Evolutionary conservation across 1,284 basidiomycete species (phyloP).

Genomic region (Papiliotrema fonsecae): DNA sequence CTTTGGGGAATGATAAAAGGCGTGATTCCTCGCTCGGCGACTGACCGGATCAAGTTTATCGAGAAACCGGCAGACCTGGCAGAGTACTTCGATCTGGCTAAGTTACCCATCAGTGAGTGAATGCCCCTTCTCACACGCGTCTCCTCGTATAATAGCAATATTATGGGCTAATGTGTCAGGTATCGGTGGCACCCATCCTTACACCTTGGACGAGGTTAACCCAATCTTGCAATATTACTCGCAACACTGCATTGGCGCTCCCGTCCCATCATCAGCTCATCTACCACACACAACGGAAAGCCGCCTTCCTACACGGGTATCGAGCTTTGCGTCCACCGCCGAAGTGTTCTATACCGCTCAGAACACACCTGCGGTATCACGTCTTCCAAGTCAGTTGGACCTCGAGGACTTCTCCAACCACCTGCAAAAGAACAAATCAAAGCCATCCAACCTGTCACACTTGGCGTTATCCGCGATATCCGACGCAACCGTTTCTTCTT

Average conservation of each 20-base stretch:
- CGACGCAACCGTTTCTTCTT: no score
- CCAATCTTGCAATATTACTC: slow-evolving; percentile 25
- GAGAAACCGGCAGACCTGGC: slow-evolving; percentile 22
- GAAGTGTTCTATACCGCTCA: slow-evolving; percentile 43
- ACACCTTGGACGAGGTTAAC: slow-evolving; percentile 19
- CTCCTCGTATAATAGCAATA: not conserved
- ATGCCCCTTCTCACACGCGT: no score
- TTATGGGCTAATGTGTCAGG: slow-evolving; percentile 10
- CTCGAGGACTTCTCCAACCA: slow-evolving; percentile 7
- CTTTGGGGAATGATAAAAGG: slow-evolving; percentile 52
- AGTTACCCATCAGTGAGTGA: slow-evolving; percentile 29
- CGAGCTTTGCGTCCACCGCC: slow-evolving; percentile 37
- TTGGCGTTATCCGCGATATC: no score
- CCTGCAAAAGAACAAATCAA: not conserved
- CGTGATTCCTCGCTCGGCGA: slow-evolving; percentile 48
- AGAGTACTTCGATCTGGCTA: slow-evolving; percentile 32
- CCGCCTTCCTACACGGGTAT: slow-evolving; percentile 1
- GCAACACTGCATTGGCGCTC: slow-evolving; percentile 10
- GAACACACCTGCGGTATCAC: slow-evolving; percentile 21
- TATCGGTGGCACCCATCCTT: slow-evolving; percentile 27
- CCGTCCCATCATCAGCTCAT: slow-evolving; percentile 6
- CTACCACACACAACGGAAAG: slow-evolving; percentile 3
- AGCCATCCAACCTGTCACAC: no score
- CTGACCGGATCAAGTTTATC: slow-evolving; percentile 50
- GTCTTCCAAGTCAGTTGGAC: slow-evolving; percentile 8